phyloP scores from a whole-genome alignment of 2,329 filamentous ascomycete species.

The Penicillium sp. region DNA sequence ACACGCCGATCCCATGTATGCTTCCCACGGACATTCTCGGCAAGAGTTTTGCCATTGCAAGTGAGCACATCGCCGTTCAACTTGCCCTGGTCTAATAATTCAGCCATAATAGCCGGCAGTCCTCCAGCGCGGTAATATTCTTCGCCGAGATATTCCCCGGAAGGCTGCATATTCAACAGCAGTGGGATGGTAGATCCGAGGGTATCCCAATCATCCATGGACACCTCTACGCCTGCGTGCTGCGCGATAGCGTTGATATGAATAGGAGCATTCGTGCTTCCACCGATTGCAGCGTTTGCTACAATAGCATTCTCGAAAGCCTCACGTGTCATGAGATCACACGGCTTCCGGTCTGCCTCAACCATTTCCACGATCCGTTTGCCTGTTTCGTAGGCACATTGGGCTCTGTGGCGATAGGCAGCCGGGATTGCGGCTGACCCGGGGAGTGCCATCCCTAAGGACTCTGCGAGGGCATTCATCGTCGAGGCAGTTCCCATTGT shows the following conservation, averaged over 20 bases:
- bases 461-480: constrained; percentile 55
- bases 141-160: constrained; percentile 54
- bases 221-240: constrained; percentile 53
- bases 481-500: constrained; percentile 57
- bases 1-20: constrained; percentile 53
- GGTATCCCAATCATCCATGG: constrained; percentile 56
- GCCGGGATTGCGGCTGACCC: constrained; percentile 55
- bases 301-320: constrained; percentile 60
- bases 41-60: constrained; percentile 36
- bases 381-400: constrained; percentile 52
- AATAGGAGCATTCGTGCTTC: constrained; percentile 58
- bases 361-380: constrained; percentile 54
- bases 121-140: constrained; percentile 57
- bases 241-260: constrained; percentile 57
- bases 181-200: constrained; percentile 53
- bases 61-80: constrained; percentile 37
- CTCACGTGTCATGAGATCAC: constrained; percentile 56
- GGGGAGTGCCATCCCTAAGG: constrained; percentile 54
- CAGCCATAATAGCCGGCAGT: constrained; percentile 55
- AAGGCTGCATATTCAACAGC: constrained; percentile 57
- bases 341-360: constrained; percentile 50
- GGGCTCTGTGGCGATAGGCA: constrained; percentile 50
- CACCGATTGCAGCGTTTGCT: constrained; percentile 56
- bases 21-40: constrained; percentile 28
- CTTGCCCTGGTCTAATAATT: constrained; percentile 51